Base-by-base conservation (phyloP, 352 stramenopile species). In the Globisporangium sylvaticum region DNA sequence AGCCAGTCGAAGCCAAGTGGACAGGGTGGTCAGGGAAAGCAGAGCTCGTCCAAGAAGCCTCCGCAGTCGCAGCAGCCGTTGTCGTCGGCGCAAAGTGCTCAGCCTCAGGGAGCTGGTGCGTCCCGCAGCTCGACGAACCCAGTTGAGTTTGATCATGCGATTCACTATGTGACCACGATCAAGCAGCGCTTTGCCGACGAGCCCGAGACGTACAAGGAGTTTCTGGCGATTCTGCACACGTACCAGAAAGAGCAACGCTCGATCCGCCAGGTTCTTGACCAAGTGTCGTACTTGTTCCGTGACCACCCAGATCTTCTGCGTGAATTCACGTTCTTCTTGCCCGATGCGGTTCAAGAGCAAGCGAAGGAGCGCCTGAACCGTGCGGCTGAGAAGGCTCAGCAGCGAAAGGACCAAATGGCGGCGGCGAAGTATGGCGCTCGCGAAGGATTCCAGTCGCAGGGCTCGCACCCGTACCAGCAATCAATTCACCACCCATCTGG, bases 261-360 rank as follows among this genome's bases (percentile, higher is more conserved):
- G 9, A 99, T 99, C 66, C 98, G 98, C 61, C 94, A 99, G 58
- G 85, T 96, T 37, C 69, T 99, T 15, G 97, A 99, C 75, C 96
- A 99, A 86, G 97, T 99, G 0, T 99, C 97, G 5, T 81, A 97
- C 25, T 81, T 99, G 24, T 99, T 99, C 85, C 94, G 96, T 0
- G 97, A 99, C 73, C 97, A 99, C 76, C 92, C 97, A 1, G 98
- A 99, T 81, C 77, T 99, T 15, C 79, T 99, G 24, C 98, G 98
- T 44, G 96, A 99, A 70, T 99, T 99, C 72, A 99, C 98, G 12
- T 99, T 99, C 76, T 99, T 99, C 79, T 76, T 99, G 18, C 98
- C 98, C 0, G 97, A 99, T 83, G 95, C 97, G 8, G 97, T 99
- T 0, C 97, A 99, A 75, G 93, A 98, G 46, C 90, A 98, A 71